A percentile compares a stretch with the other conserved stretches of the same genome.
Conservation (phyloP, 108 stramenopile genomes). For the Halocafeteria seosinensis region DNA sequence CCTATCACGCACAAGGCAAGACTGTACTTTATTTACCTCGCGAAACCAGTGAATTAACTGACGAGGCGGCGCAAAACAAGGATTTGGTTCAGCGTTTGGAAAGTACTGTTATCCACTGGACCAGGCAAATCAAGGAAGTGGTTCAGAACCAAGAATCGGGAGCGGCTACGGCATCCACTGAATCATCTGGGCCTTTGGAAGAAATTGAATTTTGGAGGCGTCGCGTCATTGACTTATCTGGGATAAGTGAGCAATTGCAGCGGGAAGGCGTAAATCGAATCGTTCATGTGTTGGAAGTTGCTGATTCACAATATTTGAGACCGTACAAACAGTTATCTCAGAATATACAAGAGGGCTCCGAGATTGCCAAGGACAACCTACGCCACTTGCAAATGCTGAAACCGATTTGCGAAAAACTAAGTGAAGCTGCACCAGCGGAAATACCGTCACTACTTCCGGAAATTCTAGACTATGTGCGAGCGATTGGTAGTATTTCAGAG, state of each 20-base stretch:
- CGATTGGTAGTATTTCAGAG: conserved; percentile 37
- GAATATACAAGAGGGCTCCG: conserved; percentile 11
- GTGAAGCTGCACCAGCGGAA: conserved; percentile 26
- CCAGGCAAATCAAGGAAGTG: conserved; percentile 46
- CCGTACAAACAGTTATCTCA: conserved; percentile 30
- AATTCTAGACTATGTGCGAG: conserved; percentile 33
- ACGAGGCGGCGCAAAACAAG: conserved; percentile 23
- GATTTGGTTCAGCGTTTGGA: conserved; percentile 46
- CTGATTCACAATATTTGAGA: conserved; percentile 29
- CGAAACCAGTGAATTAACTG: conserved; percentile 10
- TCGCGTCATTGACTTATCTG: conserved; percentile 36
- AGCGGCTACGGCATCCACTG: conserved; percentile 22
- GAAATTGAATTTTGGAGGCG: conserved; percentile 46
- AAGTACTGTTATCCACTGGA: conserved; percentile 47
- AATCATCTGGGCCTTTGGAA: conserved; percentile 37
- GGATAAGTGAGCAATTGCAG: conserved; percentile 40
- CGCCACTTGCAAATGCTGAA: conserved; percentile 33
- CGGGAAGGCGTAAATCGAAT: conserved; percentile 31
- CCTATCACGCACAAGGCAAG: conserved; percentile 28
- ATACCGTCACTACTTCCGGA: conserved; percentile 38
- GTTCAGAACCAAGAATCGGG: conserved; percentile 3
- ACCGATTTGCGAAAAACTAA: conserved; percentile 16
- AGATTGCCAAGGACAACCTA: conserved; percentile 33
- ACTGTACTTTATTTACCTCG: conserved; percentile 43
- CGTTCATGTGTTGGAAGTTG: conserved; percentile 16